A percentile compares a stretch with the other conserved stretches of the same genome.
Conservation (phyloP, 441 rosid species). For the Sinapis alba region DNA sequence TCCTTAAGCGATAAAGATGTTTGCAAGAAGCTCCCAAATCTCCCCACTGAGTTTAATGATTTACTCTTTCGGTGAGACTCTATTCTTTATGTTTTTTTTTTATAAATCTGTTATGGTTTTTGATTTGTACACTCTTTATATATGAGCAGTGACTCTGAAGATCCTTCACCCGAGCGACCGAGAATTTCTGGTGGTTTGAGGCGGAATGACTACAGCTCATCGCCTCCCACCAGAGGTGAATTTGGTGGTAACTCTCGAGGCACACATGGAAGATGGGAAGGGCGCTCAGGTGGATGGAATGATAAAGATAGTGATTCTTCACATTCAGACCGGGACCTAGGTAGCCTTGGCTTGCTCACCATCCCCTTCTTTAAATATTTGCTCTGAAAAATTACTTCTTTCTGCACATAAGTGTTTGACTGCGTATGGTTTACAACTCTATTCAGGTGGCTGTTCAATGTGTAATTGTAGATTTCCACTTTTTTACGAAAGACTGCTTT, state of each 20-base stretch:
- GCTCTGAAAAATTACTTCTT: not conserved
- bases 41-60: conserved; percentile 64
- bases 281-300: conserved; percentile 74
- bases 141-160: conserved; percentile 68
- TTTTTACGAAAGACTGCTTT: conserved; percentile 9
- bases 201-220: conserved; percentile 82
- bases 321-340: conserved; percentile 81
- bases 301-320: conserved; percentile 81
- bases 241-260: conserved; percentile 56
- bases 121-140: conserved; percentile 29
- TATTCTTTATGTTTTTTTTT: not conserved
- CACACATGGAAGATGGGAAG: conserved; percentile 86
- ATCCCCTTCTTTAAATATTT: conserved; percentile 13
- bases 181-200: conserved; percentile 66
- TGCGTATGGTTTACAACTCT: conserved; percentile 5
- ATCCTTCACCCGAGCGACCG: conserved; percentile 62
- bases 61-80: conserved; percentile 63
- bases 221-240: conserved; percentile 92
- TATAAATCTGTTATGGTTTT: not conserved
- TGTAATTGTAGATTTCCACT: not conserved
- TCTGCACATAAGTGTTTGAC: conserved; percentile 4
- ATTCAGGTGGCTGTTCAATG: conserved; percentile 23
- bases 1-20: conserved; percentile 72
- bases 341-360: conserved; percentile 41
- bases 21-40: conserved; percentile 73